These are phyloP conservation scores for Zygosaccharomyces kombuchaensis DNA, from an alignment of 805 yeast genomes.

Conservation along the genomic window DNA sequence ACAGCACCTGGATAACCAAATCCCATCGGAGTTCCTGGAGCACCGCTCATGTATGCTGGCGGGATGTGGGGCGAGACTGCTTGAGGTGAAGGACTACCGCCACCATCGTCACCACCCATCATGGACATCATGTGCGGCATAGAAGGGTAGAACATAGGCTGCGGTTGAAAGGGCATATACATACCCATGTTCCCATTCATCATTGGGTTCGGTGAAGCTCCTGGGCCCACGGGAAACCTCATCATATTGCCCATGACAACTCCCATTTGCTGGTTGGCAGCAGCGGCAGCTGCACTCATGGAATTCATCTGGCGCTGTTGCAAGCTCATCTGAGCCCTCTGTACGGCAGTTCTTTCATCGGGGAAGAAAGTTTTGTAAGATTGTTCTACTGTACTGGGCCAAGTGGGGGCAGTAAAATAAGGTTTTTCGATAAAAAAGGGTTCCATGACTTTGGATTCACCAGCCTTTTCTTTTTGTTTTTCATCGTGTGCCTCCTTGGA, in stretches of 20 bases:
- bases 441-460: conserved; percentile 24
- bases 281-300: conserved; percentile 23
- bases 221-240: conserved; percentile 30
- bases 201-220: conserved; percentile 24
- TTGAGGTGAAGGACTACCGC: conserved; percentile 25
- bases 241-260: conserved; percentile 31
- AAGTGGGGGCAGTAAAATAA: conserved; percentile 71
- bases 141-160: conserved; percentile 33
- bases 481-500: conserved; percentile 38
- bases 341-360: conserved; percentile 32
- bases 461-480: conserved; percentile 27
- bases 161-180: conserved; percentile 36
- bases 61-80: conserved; percentile 28
- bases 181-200: conserved; percentile 28
- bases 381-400: conserved; percentile 59
- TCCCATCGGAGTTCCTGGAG: conserved; percentile 20
- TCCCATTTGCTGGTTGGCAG: conserved; percentile 26
- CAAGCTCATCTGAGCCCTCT: conserved; percentile 29
- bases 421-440: conserved; percentile 53
- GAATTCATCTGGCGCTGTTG: conserved; percentile 34
- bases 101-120: conserved; percentile 23
- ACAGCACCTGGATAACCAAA: conserved; percentile 30
- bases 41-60: conserved; percentile 26
- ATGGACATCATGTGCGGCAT: conserved; percentile 33
- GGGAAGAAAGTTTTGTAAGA: conserved; percentile 53